Evolutionary conservation across 2,329 filamentous ascomycete species (phyloP).

Genomic region (Microsporum canis): DNA sequence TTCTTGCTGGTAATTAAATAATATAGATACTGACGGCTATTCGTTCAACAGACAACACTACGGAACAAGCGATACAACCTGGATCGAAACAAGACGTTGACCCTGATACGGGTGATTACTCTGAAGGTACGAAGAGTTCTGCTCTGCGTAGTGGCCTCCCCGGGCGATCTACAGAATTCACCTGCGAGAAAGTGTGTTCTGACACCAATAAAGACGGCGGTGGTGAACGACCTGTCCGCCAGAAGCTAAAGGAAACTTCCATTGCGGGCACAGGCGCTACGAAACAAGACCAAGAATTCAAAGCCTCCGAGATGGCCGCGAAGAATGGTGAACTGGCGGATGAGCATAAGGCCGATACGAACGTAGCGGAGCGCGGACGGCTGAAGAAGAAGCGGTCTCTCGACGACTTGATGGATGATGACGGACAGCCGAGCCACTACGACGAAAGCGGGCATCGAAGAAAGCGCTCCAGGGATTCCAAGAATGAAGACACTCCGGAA

Average conservation of each 20-base stretch:
- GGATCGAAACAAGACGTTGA: neutral
- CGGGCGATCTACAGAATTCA: neutral
- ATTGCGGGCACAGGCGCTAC: constrained; percentile 33
- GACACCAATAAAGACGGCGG: constrained; percentile 22
- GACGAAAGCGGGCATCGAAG: constrained; percentile 23
- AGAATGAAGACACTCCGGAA: constrained; percentile 13
- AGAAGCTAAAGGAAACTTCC: constrained; percentile 52
- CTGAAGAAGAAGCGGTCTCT: constrained; percentile 34
- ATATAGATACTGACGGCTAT: neutral
- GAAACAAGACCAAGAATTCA: constrained; percentile 11
- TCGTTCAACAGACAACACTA: neutral
- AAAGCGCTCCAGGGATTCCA: constrained; percentile 25
- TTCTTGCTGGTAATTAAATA: too few species aligned
- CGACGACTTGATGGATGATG: constrained; percentile 30
- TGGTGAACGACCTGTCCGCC: constrained; percentile 47
- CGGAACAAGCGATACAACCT: neutral
- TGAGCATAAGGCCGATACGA: constrained; percentile 13
- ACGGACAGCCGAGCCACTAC: constrained; percentile 13
- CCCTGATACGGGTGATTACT: constrained; percentile 10
- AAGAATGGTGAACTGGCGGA: constrained; percentile 13
- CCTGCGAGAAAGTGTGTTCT: constrained; percentile 15
- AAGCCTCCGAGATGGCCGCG: constrained; percentile 1
- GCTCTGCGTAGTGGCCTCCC: constrained; percentile 10
- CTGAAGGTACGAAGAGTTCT: constrained; percentile 15
- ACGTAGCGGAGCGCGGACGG: constrained; percentile 26